These are phyloP conservation scores for Ceratobasidium theobromae DNA, from an alignment of 1,284 basidiomycete genomes.

Conservation along the genomic window DNA sequence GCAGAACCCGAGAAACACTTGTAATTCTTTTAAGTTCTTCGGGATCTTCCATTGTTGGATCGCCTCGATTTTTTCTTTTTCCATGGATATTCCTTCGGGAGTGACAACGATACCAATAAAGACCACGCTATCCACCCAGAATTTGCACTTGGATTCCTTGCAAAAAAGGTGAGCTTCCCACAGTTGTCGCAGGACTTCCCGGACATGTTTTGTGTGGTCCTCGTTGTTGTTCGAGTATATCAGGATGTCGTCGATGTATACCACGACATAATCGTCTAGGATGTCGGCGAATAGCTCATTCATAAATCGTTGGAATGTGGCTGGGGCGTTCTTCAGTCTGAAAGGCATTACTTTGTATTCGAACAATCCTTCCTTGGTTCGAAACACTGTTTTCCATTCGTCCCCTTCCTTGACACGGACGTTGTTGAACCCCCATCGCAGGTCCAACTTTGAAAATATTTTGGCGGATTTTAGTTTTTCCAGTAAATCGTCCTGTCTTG, in stretches of 20 bases:
- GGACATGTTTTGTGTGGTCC: too few species aligned
- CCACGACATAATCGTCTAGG: too few species aligned
- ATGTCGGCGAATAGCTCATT: too few species aligned
- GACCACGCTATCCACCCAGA: too few species aligned
- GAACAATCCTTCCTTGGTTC: background rate
- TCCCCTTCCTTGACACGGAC: background rate
- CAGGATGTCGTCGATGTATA: too few species aligned
- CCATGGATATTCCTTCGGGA: constrained; percentile 2
- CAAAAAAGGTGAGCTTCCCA: background rate
- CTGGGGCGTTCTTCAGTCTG: too few species aligned
- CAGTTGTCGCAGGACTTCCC: background rate
- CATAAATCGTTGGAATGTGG: too few species aligned
- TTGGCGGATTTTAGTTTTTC: background rate
- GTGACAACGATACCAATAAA: too few species aligned
- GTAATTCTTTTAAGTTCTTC: background rate
- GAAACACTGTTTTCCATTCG: constrained; percentile 22
- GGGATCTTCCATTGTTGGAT: background rate
- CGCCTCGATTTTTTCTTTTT: too few species aligned
- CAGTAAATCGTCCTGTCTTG: background rate
- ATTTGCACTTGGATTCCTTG: background rate
- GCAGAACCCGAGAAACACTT: constrained; percentile 42
- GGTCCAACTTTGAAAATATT: constrained; percentile 23
- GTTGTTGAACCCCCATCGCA: constrained; percentile 18
- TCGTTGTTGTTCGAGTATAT: too few species aligned
- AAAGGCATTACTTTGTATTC: too few species aligned